Base-by-base conservation (phyloP, 768 basidiomycete species). In the Boletus subcaerulescens region DNA sequence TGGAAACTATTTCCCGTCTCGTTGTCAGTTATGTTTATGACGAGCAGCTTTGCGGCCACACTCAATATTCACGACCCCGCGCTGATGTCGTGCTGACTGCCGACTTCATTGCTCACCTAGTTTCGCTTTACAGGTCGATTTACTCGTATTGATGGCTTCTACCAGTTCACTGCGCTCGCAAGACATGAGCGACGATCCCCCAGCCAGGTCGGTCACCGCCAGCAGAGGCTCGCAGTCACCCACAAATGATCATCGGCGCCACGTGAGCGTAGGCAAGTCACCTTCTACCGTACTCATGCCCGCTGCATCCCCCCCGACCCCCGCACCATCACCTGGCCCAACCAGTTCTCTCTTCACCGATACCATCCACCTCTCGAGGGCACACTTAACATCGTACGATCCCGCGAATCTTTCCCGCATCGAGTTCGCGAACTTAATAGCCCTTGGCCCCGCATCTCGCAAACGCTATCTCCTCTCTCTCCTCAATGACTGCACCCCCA, bases 301-400 rank as follows among this genome's bases (percentile, higher is more conserved):
- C 40, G 73, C 81, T 26, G 71, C 74, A 29, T 80, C 82, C 1
- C 84, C 83, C 1, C 84, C 84, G 4, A 85, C 84, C 0, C 84
- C 84, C 14, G 83, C 82, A 22, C 83, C 83, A 1, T 85, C 83
- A 4, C 84, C 84, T 24, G 67, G 55, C 74, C 15, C 84, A 75
- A 1, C 82, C 77, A 43, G 79, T 74, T 44, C 80, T 76, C 18
- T 82, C 77, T 39, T 81, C 77, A 24, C 58, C 47, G 41, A 63
- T 54, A 22, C 50, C 54, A 47, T 69, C 63, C 57, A 50, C 58
- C 62, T 63, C 24, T 57, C 54, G 53, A 61, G 48, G 13, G 52
- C 36, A 49, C 42, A 53, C 17, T 50, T 50, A 17, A 17, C 47
- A 15, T 50, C 59, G 17, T 63, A 62, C 39, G 63, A 69, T 57